These are phyloP conservation scores for Vigna reflexopilosa DNA, from an alignment of 306 rosid species.

Conservation along the genomic window DNA sequence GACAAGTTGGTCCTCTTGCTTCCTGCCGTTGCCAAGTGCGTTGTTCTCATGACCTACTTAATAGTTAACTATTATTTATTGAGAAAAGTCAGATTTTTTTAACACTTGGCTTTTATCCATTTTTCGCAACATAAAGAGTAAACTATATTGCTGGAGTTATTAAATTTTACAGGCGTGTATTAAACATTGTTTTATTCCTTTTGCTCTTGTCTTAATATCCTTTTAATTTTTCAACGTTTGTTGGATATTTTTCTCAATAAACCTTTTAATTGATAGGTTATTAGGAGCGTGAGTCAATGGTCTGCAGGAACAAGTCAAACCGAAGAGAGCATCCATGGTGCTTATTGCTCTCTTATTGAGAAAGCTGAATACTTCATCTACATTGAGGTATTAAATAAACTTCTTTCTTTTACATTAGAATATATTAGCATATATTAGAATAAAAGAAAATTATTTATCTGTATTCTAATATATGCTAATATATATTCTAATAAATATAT, in stretches of 20 bases:
- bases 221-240: constrained; percentile 33
- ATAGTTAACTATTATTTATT: constrained; percentile 3
- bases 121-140: constrained; percentile 23
- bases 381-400: constrained; percentile 73
- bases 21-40: constrained; percentile 94
- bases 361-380: constrained; percentile 94
- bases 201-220: constrained; percentile 10
- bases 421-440: no score
- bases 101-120: constrained; percentile 13
- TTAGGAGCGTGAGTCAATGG: constrained; percentile 99
- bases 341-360: constrained; percentile 93
- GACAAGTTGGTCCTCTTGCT: constrained; percentile 93
- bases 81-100: constrained; percentile 33
- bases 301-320: constrained; percentile 98
- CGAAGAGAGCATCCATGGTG: constrained; percentile 93
- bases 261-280: constrained; percentile 64
- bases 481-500: not conserved
- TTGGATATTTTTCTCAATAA: constrained; percentile 33
- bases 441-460: no score
- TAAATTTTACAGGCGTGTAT: constrained; percentile 24
- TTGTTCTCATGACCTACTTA: constrained; percentile 27
- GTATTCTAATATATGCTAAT: no score
- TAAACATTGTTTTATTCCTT: constrained; percentile 27
- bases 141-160: constrained; percentile 31
- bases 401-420: constrained; percentile 14